These are phyloP conservation scores for Dothistroma septosporum DNA, from an alignment of 2,329 filamentous ascomycete genomes.

Conservation along the genomic window DNA sequence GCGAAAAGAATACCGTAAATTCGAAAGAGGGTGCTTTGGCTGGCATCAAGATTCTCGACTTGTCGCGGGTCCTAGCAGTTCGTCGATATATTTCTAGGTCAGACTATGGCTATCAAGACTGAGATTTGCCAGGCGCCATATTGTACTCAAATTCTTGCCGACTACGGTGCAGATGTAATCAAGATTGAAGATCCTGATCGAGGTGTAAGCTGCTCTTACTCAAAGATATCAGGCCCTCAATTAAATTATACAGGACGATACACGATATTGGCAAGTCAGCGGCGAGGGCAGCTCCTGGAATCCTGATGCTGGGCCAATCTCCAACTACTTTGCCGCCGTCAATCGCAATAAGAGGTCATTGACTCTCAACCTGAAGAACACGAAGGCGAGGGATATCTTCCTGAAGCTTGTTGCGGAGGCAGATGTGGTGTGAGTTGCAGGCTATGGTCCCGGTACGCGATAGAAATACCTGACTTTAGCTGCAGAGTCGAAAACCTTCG, in stretches of 20 bases:
- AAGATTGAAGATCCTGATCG: conserved; percentile 29
- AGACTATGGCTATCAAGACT: neutral
- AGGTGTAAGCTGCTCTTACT: conserved; percentile 13
- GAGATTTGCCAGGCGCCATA: conserved; percentile 22
- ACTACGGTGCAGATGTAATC: conserved; percentile 33
- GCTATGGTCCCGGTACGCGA: neutral
- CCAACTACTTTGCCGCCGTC: conserved; percentile 40
- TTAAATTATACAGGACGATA: conserved; percentile 24
- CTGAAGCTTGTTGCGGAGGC: conserved; percentile 29
- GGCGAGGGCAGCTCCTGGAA: conserved; percentile 18
- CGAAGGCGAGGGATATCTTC: conserved; percentile 29
- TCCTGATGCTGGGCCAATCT: conserved; percentile 35
- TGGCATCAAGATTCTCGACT: conserved; percentile 9
- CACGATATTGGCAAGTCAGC: conserved; percentile 25
- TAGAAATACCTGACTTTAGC: neutral
- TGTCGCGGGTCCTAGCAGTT: conserved; percentile 9
- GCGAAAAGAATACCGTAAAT: neutral
- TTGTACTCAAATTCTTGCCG: conserved; percentile 30
- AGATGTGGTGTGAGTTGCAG: conserved; percentile 32
- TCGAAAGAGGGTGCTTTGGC: neutral
- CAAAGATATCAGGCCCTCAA: neutral
- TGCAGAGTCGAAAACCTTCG: conserved; percentile 39
- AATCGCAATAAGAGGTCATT: conserved; percentile 44
- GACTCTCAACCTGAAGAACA: conserved; percentile 34
- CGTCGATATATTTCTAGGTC: neutral